phyloP scores from a whole-genome alignment of 2,329 filamentous ascomycete genomes.

The Periconia digitata region DNA sequence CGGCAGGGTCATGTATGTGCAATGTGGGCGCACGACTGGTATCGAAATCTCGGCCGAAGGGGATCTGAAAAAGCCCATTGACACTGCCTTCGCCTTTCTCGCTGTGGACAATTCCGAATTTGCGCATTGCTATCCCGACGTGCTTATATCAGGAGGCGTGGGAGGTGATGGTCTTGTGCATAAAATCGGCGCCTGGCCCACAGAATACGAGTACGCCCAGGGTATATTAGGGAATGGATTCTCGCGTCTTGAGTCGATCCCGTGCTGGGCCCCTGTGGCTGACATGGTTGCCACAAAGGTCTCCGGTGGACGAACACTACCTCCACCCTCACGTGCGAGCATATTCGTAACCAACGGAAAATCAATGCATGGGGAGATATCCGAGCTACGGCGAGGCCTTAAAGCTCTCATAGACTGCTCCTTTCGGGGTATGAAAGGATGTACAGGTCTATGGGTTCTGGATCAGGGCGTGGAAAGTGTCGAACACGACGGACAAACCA shows the following conservation, averaged over 20 bases:
- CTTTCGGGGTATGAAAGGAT: constrained; percentile 34
- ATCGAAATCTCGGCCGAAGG: constrained; percentile 46
- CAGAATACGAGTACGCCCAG: constrained; percentile 53
- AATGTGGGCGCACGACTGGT: constrained; percentile 56
- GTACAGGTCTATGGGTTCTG: constrained; percentile 43
- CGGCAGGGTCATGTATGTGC: constrained; percentile 72
- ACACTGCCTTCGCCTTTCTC: constrained; percentile 75
- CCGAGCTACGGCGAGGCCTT: constrained; percentile 47
- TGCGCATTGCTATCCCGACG: constrained; percentile 64
- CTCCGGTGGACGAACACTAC: constrained; percentile 19
- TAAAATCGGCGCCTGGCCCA: constrained; percentile 57
- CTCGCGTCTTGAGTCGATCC: constrained; percentile 61
- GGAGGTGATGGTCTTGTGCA: constrained; percentile 77
- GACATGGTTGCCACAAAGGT: constrained; percentile 46
- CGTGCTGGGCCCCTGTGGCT: constrained; percentile 60
- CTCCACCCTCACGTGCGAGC: constrained; percentile 24
- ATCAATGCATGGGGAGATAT: constrained; percentile 46
- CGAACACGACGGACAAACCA: constrained; percentile 26
- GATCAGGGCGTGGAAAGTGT: constrained; percentile 29
- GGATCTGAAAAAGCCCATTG: constrained; percentile 72
- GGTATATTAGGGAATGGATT: constrained; percentile 47
- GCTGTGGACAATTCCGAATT: constrained; percentile 52
- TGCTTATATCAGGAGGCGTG: constrained; percentile 78
- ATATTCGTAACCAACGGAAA: constrained; percentile 48
- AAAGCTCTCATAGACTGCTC: constrained; percentile 39